These are phyloP conservation scores for Hymenoscyphus albidus DNA, from an alignment of 2,329 filamentous ascomycete genomes.

Conservation along the genomic window DNA sequence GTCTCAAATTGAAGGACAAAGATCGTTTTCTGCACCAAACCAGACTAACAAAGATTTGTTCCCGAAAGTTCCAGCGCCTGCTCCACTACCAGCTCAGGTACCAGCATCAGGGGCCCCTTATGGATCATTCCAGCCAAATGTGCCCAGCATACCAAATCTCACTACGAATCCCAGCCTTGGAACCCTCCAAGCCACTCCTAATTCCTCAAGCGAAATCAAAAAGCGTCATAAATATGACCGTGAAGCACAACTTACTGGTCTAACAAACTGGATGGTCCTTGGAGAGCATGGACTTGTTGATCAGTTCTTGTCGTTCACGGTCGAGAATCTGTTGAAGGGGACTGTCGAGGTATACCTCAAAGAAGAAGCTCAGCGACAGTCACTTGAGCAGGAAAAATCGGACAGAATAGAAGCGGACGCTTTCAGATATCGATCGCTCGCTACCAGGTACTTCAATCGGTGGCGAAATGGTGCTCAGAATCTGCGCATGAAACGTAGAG, in stretches of 20 bases:
- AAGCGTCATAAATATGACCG: constrained; percentile 6
- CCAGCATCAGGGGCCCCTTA: not conserved
- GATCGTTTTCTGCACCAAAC: not conserved
- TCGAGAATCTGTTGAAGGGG: constrained; percentile 24
- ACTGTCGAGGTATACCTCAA: constrained; percentile 19
- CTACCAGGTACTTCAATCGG: constrained; percentile 30
- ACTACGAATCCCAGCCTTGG: not conserved
- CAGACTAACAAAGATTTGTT: not conserved
- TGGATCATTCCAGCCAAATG: not conserved
- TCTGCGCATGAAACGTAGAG: constrained; percentile 28
- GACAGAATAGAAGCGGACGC: constrained; percentile 23
- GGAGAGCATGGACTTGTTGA: constrained; percentile 34
- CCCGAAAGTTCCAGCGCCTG: not conserved
- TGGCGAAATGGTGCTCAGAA: constrained; percentile 30
- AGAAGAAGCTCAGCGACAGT: constrained; percentile 22
- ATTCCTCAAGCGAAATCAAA: not conserved
- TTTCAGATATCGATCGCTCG: constrained; percentile 29
- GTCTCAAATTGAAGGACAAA: not conserved
- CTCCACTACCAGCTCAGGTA: not conserved
- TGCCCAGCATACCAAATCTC: not conserved
- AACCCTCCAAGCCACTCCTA: not conserved
- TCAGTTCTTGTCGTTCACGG: constrained; percentile 29
- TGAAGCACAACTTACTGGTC: constrained; percentile 11
- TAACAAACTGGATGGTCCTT: constrained; percentile 30
- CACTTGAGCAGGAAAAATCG: constrained; percentile 21